A percentile compares a stretch with the other conserved stretches of the same genome.
Conservation (phyloP, 768 basidiomycete genomes). For the Pleurotus ostreatus region DNA sequence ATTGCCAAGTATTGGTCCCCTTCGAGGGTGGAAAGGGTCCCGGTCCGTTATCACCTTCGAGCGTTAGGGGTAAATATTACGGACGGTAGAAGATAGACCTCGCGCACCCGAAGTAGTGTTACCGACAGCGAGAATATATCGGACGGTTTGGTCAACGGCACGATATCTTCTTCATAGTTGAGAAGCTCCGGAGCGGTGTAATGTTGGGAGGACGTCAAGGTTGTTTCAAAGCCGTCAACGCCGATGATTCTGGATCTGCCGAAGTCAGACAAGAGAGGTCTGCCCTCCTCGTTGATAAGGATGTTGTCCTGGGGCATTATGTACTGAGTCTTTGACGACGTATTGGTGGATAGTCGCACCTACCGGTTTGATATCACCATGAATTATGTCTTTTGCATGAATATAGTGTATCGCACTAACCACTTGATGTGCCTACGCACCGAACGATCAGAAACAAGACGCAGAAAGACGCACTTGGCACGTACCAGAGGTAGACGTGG, state of each 20-base stretch:
- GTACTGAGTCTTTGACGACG: not conserved
- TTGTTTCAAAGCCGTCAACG: slow-evolving; percentile 13
- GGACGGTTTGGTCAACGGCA: not conserved
- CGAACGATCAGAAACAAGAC: too few relatives aligned
- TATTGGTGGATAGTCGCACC: slow-evolving; percentile 2
- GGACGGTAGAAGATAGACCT: not conserved
- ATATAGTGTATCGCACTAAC: slow-evolving; percentile 16
- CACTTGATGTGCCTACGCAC: slow-evolving; percentile 11
- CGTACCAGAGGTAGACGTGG: slow-evolving; percentile 9
- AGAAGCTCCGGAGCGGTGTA: slow-evolving; percentile 18
- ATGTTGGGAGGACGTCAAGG: slow-evolving; percentile 6
- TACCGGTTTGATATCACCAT: slow-evolving; percentile 17
- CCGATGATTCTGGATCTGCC: slow-evolving; percentile 16
- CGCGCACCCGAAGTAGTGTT: not conserved
- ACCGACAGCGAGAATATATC: not conserved
- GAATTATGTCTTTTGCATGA: slow-evolving; percentile 13
- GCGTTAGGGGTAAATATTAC: not conserved
- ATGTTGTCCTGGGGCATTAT: slow-evolving; percentile 10
- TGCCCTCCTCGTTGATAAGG: slow-evolving; percentile 12
- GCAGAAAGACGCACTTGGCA: not conserved
- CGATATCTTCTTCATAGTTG: not conserved
- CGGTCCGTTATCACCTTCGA: not conserved
- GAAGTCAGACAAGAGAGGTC: slow-evolving; percentile 16
- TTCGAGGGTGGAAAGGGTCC: not conserved
- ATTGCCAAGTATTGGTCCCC: not conserved